phyloP scores from a whole-genome alignment of 805 yeast species.

The Pichia nanzhaoensis region DNA sequence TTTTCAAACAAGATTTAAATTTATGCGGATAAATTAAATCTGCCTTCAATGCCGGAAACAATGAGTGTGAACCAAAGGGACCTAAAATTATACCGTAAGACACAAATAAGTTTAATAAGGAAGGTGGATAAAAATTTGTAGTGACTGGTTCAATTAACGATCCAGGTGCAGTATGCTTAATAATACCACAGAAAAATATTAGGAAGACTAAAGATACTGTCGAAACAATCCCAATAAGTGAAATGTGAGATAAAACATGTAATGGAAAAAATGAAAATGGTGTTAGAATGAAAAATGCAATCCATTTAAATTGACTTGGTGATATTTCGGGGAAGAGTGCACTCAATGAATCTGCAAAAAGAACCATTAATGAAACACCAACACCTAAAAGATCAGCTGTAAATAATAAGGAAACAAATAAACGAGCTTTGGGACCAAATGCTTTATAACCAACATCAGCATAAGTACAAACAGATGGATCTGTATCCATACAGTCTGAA shows the following conservation, averaged over 20 bases:
- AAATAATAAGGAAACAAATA: conserved; percentile 65
- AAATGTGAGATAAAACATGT: conserved; percentile 45
- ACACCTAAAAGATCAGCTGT: conserved; percentile 74
- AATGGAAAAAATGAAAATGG: conserved; percentile 70
- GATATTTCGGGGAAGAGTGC: conserved; percentile 55
- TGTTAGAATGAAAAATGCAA: conserved; percentile 64
- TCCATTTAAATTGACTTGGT: conserved; percentile 50
- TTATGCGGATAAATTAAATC: conserved; percentile 71
- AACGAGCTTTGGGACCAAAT: conserved; percentile 70
- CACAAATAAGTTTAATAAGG: conserved; percentile 35
- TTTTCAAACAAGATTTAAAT: conserved; percentile 43
- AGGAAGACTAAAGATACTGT: conserved; percentile 44
- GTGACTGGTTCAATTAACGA: conserved; percentile 44
- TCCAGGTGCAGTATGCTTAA: conserved; percentile 42
- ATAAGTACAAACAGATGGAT: conserved; percentile 74
- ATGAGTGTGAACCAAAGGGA: conserved; percentile 82
- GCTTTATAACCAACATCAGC: conserved; percentile 88
- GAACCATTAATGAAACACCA: conserved; percentile 72
- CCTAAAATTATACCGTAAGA: conserved; percentile 64
- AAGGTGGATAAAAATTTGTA: conserved; percentile 36
- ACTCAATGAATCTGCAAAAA: conserved; percentile 79
- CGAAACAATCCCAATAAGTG: conserved; percentile 50
- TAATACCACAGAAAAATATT: conserved; percentile 42
- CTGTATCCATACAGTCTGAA: conserved; percentile 72
- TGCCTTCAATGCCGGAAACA: conserved; percentile 67